These are phyloP conservation scores for Chamaenerion angustifolium DNA, from an alignment of 345 rosid genomes.

Conservation along the genomic window DNA sequence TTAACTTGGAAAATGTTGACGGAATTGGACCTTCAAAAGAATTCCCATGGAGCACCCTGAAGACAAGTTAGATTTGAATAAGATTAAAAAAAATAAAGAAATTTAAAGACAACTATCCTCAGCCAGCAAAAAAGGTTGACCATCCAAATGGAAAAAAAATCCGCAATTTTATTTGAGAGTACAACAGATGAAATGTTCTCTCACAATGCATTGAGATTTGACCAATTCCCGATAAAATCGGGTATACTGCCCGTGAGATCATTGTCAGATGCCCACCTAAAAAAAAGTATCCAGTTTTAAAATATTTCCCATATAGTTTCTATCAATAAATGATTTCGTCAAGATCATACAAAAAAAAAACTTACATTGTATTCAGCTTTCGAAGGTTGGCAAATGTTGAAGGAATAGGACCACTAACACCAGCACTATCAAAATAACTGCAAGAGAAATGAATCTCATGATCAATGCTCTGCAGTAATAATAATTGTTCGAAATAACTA, in stretches of 20 bases:
- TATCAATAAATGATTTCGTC: background rate
- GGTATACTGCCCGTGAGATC: constrained; percentile 41
- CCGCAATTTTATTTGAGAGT: no score
- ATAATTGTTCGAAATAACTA: background rate
- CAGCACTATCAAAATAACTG: constrained; percentile 45
- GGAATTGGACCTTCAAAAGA: constrained; percentile 6
- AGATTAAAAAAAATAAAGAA: background rate
- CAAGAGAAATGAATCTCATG: constrained; percentile 3
- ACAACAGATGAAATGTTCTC: constrained; percentile 2
- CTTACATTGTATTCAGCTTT: constrained; percentile 29
- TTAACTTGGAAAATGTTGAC: constrained; percentile 1
- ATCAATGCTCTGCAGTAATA: background rate
- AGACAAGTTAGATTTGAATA: background rate
- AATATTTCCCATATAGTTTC: background rate
- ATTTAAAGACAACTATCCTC: background rate
- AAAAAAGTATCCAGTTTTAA: background rate
- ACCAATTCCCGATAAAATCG: constrained; percentile 42
- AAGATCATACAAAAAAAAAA: background rate
- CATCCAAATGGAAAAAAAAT: background rate
- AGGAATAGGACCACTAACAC: constrained; percentile 42
- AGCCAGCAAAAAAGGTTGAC: background rate
- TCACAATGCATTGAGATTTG: constrained; percentile 31
- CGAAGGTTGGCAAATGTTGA: constrained; percentile 28
- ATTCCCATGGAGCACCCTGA: constrained; percentile 2
- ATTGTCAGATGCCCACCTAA: constrained; percentile 32